Percentiles rank a stretch among this genome's conserved stretches.
These are phyloP conservation scores for Aspergillus fumigatus DNA, from an alignment of 2,329 filamentous ascomycete genomes.

Conservation along the genomic window DNA sequence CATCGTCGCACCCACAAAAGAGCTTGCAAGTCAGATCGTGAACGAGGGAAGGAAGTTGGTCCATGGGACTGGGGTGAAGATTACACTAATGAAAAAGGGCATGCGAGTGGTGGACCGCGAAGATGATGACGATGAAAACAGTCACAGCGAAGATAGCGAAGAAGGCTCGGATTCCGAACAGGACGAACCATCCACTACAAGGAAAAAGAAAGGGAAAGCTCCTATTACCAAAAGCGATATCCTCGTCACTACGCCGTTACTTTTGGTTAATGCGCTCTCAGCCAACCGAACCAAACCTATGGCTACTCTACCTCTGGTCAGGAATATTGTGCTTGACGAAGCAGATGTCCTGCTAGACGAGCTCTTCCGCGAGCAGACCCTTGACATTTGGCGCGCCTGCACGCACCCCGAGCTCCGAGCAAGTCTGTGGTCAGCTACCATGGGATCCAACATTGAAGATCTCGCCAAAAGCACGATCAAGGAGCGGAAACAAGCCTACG, in stretches of 20 bases:
- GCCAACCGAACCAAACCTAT: constrained; percentile 42
- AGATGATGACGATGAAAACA: constrained; percentile 35
- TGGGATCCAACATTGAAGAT: constrained; percentile 87
- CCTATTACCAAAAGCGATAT: constrained; percentile 69
- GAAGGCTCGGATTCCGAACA: constrained; percentile 36
- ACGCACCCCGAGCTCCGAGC: constrained; percentile 64
- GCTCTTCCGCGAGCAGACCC: constrained; percentile 83
- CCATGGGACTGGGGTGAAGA: constrained; percentile 69
- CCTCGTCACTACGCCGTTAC: constrained; percentile 72
- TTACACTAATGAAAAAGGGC: constrained; percentile 79
- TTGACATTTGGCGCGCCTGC: constrained; percentile 78
- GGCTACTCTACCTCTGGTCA: constrained; percentile 60
- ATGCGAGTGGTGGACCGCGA: constrained; percentile 61
- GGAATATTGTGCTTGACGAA: constrained; percentile 80
- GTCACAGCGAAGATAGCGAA: constrained; percentile 37
- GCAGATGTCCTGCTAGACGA: constrained; percentile 91
- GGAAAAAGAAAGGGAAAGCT: constrained; percentile 29
- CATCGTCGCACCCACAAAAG: constrained; percentile 73
- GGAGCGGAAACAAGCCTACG: constrained; percentile 40
- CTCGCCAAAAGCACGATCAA: constrained; percentile 66
- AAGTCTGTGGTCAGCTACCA: constrained; percentile 93
- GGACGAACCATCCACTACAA: constrained; percentile 21
- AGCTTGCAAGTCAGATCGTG: constrained; percentile 76
- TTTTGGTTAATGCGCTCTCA: constrained; percentile 69
- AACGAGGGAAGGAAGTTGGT: constrained; percentile 79